Base-by-base conservation (phyloP, 352 stramenopile genomes). In the Pythium rhizo-oryzae region DNA sequence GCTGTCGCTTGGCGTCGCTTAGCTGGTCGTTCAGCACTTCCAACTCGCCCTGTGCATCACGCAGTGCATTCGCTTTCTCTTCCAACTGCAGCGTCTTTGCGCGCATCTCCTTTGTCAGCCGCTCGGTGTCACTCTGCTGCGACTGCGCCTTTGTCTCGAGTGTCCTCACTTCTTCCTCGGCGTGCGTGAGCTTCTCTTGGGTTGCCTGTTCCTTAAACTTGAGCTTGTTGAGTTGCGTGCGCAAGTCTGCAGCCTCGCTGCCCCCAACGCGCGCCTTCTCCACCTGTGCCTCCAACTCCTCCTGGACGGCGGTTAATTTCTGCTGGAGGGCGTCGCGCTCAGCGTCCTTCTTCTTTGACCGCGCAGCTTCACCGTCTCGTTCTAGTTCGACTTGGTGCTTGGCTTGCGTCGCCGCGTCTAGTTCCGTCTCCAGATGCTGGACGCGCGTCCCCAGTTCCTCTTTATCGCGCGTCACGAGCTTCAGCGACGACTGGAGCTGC, bases 191-290 rank as follows among this genome's bases (percentile, higher is more conserved):
- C 53, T 79, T 77, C 16, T 79, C 80, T 6, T 54, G 44, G 4
- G 69, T 41, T 39, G 70, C 63, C 65, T 87, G 77, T 50, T 87
- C 80, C 24, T 73, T 78, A 54, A 81, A 58, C 37, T 80, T 85
- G 19, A 71, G 23, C 67, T 85, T 85, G 43, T 24, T 72, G 4
- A 81, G 47, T 24, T 77, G 70, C 19, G 46, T 44, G 24, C 78
- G 80, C 12, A 80, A 25, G 0, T 87, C 81, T 0, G 69, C 70
- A 8, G 54, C 52, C 47, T 87, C 79, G 16, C 24, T 57, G 6
- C 47, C 46, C 24, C 70, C 54, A 13, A 52, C 50, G 7, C 79
- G 79, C 16, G 35, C 52, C 28, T 76, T 75, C 50, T 81, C 74
- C 16, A 69, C 37, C 28, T 67, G 58, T 3, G n/a, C 52, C 21